These are phyloP conservation scores for Hebeloma cylindrosporum DNA, from an alignment of 768 basidiomycete genomes.

Conservation along the genomic window DNA sequence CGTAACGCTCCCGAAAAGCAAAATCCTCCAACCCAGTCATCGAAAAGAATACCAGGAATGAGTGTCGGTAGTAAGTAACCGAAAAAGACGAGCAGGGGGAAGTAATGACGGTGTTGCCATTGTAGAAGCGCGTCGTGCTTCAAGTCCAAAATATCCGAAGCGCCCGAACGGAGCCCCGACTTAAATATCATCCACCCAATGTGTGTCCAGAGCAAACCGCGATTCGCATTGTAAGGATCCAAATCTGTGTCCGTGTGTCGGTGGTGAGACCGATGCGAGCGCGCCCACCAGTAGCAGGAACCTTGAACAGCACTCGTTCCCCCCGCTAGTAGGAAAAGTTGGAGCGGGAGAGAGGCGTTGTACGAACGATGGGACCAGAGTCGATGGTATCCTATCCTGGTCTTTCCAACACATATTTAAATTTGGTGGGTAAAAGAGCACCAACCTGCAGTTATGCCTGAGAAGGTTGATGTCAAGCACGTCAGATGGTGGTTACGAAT, in stretches of 20 bases:
- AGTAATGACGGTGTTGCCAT: slow-evolving; percentile 79
- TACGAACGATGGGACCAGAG: slow-evolving; percentile 87
- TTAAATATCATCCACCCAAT: slow-evolving; percentile 86
- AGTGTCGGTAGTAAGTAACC: slow-evolving; percentile 69
- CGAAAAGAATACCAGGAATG: slow-evolving; percentile 70
- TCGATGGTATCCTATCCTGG: slow-evolving; percentile 66
- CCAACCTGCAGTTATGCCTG: slow-evolving; percentile 53
- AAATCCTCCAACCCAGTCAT: slow-evolving; percentile 76
- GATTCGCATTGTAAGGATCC: slow-evolving; percentile 81
- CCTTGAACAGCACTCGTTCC: slow-evolving; percentile 86
- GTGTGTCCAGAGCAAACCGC: slow-evolving; percentile 79
- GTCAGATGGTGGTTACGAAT: slow-evolving; percentile 10
- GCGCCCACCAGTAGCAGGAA: slow-evolving; percentile 86
- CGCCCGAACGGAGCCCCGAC: slow-evolving; percentile 67
- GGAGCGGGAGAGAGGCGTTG: slow-evolving; percentile 70
- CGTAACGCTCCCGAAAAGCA: slow-evolving; percentile 74
- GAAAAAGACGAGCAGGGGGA: slow-evolving; percentile 59
- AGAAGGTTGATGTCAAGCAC: slow-evolving; percentile 12
- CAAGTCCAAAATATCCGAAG: slow-evolving; percentile 72
- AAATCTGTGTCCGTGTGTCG: slow-evolving; percentile 84
- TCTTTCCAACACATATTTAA: slow-evolving; percentile 4
- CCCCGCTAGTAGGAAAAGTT: slow-evolving; percentile 66
- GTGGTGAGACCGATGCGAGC: slow-evolving; percentile 81
- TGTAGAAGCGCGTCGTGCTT: slow-evolving; percentile 66
- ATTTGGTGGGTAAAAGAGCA: slow-evolving; percentile 5